Evolutionary conservation across 2,329 filamentous ascomycete genomes (phyloP), one percentile per base, ranked within the genome.

Genomic region (Chaetomiaceae sp.): DNA sequence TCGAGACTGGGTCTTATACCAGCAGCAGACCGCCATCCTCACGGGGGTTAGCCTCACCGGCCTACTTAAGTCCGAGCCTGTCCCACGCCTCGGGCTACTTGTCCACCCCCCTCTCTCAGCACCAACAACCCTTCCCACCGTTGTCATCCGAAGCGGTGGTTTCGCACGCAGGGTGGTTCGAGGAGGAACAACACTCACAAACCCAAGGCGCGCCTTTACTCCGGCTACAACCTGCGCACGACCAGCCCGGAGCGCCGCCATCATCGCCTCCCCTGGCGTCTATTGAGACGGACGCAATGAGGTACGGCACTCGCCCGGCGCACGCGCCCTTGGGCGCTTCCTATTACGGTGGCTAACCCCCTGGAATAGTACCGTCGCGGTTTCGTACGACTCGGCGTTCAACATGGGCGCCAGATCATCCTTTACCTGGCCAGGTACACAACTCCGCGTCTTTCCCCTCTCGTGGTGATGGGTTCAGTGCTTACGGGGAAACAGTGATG

Each of bases 401-500:
- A 70, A 69, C 58, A 78, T 80, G 75, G 76, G 75, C 47, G 71
- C 71, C 48, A 71, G 77, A 63, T 73, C 76, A 37, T 69, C 73
- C 25, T 79, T 75, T 58, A 69, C 72, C 40, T 81, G 78, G 78
- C 75, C 73, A 60, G 73, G 74, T 75, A 70, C 52, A 65, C 50
- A 14, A 13, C 25, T 14, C 7, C 16, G 5, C 29, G 5, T 29
- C 23, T 11, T 18, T 9, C 13, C 33, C n/a, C 27, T 14, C 30
- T 41, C 29, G 4, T 21, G 20, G 4, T 44, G n/a, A 21, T 6
- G 10, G 20, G 21, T 14, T 21, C 11, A 2, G 27, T 45, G 37
- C 51, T 45, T 53, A 61, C 48, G 59, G 48, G 50, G 21, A 40
- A 47, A 37, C 54, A 64, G 68, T 66, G 20, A 58, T 71, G 57